Evolutionary conservation across 192 early-diverging fungal genomes (phyloP), one percentile per base, ranked within the genome.

Genomic region (Polychytrium aggregatum): DNA sequence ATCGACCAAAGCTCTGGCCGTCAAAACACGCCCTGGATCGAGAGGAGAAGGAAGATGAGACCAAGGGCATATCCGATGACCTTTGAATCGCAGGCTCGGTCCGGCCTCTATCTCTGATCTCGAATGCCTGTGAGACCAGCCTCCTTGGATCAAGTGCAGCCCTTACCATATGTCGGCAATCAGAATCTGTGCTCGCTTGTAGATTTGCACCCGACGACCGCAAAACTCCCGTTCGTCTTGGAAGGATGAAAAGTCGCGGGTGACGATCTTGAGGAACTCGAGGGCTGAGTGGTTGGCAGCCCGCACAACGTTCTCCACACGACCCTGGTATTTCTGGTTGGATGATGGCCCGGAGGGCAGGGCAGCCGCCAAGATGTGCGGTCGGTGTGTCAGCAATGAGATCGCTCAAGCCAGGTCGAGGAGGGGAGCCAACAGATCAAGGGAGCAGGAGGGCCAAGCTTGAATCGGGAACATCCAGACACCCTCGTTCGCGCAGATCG

Each of bases 1-100:
- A 88, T 6, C 52, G 20, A 0, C 88, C 84, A 28, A 54, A 49
- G 0, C 60, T 56, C 41, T 60, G 24, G 30, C 82, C 83, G 57
- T 88, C 84, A 55, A 88, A 90, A 53, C 85, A 87, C 16, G 83
- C 85, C 88, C n/a, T n/a, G n/a, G n/a, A n/a, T n/a, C n/a, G n/a
- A n/a, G n/a, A n/a, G n/a, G n/a, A n/a, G n/a, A n/a, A n/a, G n/a
- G n/a, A n/a, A n/a, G n/a, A n/a, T n/a, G n/a, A n/a, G n/a, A n/a
- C n/a, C n/a, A n/a, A n/a, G n/a, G n/a, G n/a, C n/a, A n/a, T n/a
- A n/a, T n/a, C n/a, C n/a, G n/a, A n/a, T n/a, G n/a, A n/a, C n/a
- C n/a, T n/a, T n/a, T n/a, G n/a, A n/a, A n/a, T n/a, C n/a, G n/a
- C n/a, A n/a, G n/a, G n/a, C n/a, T n/a, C n/a, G n/a, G n/a, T n/a